These are phyloP conservation scores for Cytospora mali DNA, from an alignment of 2,329 filamentous ascomycete species.

Conservation along the genomic window DNA sequence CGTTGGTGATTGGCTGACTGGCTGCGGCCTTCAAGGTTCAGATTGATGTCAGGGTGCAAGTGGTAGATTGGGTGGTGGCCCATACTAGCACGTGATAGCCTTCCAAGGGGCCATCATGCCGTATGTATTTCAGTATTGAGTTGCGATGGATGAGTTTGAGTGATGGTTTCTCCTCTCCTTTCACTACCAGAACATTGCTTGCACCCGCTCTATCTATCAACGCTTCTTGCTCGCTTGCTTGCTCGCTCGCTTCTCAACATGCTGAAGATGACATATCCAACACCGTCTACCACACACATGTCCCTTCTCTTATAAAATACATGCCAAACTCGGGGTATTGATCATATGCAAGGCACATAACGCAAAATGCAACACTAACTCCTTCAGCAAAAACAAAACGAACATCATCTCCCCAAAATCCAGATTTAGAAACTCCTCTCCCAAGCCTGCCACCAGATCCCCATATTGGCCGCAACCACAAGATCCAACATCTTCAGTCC, in stretches of 20 bases:
- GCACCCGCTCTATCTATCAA: constrained; percentile 1
- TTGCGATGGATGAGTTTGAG: no score
- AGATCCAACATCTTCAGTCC: constrained; percentile 96
- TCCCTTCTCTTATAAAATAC: neutral
- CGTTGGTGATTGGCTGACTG: constrained; percentile 30
- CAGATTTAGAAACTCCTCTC: constrained; percentile 51
- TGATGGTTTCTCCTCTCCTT: no score
- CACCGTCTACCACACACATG: neutral
- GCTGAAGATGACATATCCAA: neutral
- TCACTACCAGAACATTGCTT: constrained; percentile 13
- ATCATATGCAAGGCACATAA: constrained; percentile 2
- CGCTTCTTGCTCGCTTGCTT: neutral
- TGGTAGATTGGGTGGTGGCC: neutral
- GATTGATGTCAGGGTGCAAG: neutral
- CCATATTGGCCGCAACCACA: constrained; percentile 87
- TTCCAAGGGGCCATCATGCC: neutral
- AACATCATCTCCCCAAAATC: neutral
- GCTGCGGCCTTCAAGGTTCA: no score
- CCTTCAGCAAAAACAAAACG: neutral
- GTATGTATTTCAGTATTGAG: no score
- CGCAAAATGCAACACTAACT: neutral
- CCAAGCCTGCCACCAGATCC: constrained; percentile 91
- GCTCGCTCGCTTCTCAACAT: constrained; percentile 6
- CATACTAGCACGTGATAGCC: constrained; percentile 5
- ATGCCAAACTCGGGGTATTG: constrained; percentile 16